phyloP scores from a whole-genome alignment of 2,329 filamentous ascomycete genomes.

The Hypoxylon sp. region DNA sequence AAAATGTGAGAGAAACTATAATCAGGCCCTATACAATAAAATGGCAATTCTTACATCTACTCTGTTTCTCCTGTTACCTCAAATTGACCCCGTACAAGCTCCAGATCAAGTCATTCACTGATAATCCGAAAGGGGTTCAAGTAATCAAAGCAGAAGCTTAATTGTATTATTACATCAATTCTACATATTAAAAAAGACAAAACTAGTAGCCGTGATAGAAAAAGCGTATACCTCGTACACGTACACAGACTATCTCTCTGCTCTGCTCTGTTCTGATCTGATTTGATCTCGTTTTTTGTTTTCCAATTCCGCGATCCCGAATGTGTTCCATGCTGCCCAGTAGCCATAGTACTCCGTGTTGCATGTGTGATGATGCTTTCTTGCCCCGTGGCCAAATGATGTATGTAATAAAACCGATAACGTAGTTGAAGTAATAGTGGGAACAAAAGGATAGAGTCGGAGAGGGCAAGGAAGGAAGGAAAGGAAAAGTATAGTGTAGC shows the following conservation, averaged over 20 bases:
- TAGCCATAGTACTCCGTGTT: background rate
- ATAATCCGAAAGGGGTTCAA: background rate
- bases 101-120: too few relatives aligned
- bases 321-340: background rate
- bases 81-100: too few relatives aligned
- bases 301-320: background rate
- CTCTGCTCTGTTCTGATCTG: slow-evolving; percentile 1
- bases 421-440: background rate
- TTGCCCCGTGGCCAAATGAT: slow-evolving; percentile 2
- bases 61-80: too few relatives aligned
- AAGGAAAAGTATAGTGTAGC: slow-evolving; percentile 3
- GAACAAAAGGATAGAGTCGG: background rate
- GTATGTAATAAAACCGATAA: background rate
- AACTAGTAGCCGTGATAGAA: background rate
- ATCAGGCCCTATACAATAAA: background rate
- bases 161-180: slow-evolving; percentile 2
- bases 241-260: slow-evolving; percentile 5
- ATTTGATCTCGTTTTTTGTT: background rate
- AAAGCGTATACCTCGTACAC: slow-evolving; percentile 34
- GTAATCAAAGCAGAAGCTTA: background rate
- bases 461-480: background rate
- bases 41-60: too few relatives aligned
- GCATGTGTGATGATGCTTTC: background rate
- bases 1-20: background rate
- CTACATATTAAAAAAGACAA: background rate